A percentile compares a stretch with the other conserved stretches of the same genome.
phyloP scores from a whole-genome alignment of 768 basidiomycete species.

The Suillus ampliporus region DNA sequence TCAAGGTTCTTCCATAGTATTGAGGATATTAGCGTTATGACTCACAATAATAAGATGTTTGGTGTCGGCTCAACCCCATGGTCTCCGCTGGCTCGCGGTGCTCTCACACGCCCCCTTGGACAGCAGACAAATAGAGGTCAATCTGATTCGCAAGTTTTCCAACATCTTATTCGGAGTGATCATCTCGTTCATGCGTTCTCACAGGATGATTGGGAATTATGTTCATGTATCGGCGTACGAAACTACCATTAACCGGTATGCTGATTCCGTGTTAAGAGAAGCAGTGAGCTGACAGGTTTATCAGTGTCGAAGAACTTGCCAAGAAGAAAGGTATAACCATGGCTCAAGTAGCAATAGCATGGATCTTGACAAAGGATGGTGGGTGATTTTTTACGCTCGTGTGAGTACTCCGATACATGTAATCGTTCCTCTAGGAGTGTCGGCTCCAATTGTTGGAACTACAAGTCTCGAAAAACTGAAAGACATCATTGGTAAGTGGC shows the following conservation, averaged over 20 bases:
- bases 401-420: background rate
- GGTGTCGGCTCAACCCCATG: constrained; percentile 52
- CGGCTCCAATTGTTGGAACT: constrained; percentile 51
- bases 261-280: background rate
- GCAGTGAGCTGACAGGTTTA: background rate
- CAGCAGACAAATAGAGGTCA: constrained; percentile 32
- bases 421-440: constrained; percentile 30
- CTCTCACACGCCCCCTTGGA: constrained; percentile 39
- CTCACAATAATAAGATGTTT: constrained; percentile 35
- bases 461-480: constrained; percentile 46
- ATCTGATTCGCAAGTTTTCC: constrained; percentile 26
- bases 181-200: constrained; percentile 12
- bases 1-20: constrained; percentile 31
- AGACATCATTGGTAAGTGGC: constrained; percentile 44
- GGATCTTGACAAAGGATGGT: constrained; percentile 42
- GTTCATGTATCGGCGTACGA: constrained; percentile 29
- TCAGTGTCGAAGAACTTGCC: constrained; percentile 48
- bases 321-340: constrained; percentile 43
- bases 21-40: background rate
- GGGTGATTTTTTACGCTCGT: constrained; percentile 1
- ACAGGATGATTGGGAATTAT: constrained; percentile 32
- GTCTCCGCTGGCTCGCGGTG: constrained; percentile 47
- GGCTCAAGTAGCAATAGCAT: constrained; percentile 50
- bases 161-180: background rate
- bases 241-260: constrained; percentile 32